Evolutionary conservation across 352 stramenopile species (phyloP).

Genomic region (Globisporangium polare): DNA sequence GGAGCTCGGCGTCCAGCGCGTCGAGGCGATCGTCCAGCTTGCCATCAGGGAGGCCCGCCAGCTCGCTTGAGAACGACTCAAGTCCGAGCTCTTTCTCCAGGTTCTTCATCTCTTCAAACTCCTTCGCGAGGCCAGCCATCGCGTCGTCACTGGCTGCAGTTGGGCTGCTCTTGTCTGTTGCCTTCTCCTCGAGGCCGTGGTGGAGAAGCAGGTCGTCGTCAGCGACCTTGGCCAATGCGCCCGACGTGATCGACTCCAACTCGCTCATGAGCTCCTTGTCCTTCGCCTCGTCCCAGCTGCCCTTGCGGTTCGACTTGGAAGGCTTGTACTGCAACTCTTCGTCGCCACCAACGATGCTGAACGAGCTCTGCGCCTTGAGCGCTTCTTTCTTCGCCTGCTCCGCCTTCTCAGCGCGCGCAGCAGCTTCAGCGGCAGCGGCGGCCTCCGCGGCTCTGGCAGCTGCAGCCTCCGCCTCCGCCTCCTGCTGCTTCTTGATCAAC

Average conservation of each 20-base stretch:
- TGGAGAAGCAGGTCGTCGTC: slow-evolving; percentile 22
- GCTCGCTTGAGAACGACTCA: slow-evolving; percentile 46
- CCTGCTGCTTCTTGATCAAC: slow-evolving; percentile 56
- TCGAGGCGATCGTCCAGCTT: slow-evolving; percentile 66
- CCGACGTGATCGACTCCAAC: slow-evolving; percentile 72
- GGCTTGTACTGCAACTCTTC: slow-evolving; percentile 41
- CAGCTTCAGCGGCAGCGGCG: slow-evolving; percentile 33
- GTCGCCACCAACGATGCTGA: slow-evolving; percentile 71
- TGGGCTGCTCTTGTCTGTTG: slow-evolving; percentile 13
- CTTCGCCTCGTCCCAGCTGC: slow-evolving; percentile 83
- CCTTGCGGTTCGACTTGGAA: slow-evolving; percentile 48
- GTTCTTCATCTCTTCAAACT: slow-evolving; percentile 82
- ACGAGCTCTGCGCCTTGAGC: slow-evolving; percentile 42
- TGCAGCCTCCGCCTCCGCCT: slow-evolving; percentile 47
- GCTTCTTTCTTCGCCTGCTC: slow-evolving; percentile 31
- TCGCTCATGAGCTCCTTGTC: slow-evolving; percentile 86
- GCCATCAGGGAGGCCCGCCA: slow-evolving; percentile 36
- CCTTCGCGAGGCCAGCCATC: slow-evolving; percentile 44
- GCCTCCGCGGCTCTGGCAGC: slow-evolving; percentile 30
- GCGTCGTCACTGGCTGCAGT: slow-evolving; percentile 25
- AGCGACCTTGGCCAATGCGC: slow-evolving; percentile 44
- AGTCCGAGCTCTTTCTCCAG: slow-evolving; percentile 82
- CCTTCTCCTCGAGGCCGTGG: slow-evolving; percentile 44
- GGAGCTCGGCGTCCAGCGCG: slow-evolving; percentile 67
- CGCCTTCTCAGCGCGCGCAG: slow-evolving; percentile 30